Evolutionary conservation across 805 yeast species (phyloP).

Genomic region (Lipomyces spencermartinsiae): DNA sequence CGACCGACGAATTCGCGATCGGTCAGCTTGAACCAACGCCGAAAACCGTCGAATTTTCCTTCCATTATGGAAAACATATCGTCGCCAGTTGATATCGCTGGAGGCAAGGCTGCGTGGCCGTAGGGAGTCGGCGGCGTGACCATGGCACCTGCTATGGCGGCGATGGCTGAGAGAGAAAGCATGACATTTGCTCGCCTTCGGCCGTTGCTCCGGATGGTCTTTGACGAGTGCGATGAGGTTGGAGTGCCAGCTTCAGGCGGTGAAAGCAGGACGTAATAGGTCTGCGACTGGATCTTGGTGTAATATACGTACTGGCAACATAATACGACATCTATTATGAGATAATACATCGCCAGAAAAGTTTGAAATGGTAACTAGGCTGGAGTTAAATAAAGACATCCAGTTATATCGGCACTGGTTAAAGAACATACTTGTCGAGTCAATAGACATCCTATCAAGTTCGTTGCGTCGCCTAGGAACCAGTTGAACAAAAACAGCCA

Average conservation of each 20-base stretch:
- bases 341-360: conserved; percentile 72
- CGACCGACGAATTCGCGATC: conserved; percentile 49
- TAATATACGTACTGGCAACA: conserved; percentile 77
- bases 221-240: conserved; percentile 31
- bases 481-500: conserved; percentile 64
- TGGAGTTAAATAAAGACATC: not conserved
- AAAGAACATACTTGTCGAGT: conserved; percentile 59
- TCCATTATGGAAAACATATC: conserved; percentile 3
- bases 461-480: conserved; percentile 68
- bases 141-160: conserved; percentile 36
- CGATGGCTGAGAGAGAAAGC: conserved; percentile 36
- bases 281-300: conserved; percentile 43
- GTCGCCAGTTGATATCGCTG: not conserved
- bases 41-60: conserved; percentile 20
- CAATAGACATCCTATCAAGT: conserved; percentile 71
- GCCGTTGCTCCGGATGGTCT: conserved; percentile 26
- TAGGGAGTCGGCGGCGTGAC: conserved; percentile 21
- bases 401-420: not conserved
- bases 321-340: conserved; percentile 71
- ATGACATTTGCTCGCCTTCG: conserved; percentile 31
- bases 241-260: conserved; percentile 27
- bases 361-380: conserved; percentile 71
- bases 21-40: conserved; percentile 27
- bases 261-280: conserved; percentile 34
- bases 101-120: not conserved